Evolutionary conservation across 768 basidiomycete genomes (phyloP), one percentile per base, ranked within the genome.

Genomic region (Phlegmacium glaucopus): DNA sequence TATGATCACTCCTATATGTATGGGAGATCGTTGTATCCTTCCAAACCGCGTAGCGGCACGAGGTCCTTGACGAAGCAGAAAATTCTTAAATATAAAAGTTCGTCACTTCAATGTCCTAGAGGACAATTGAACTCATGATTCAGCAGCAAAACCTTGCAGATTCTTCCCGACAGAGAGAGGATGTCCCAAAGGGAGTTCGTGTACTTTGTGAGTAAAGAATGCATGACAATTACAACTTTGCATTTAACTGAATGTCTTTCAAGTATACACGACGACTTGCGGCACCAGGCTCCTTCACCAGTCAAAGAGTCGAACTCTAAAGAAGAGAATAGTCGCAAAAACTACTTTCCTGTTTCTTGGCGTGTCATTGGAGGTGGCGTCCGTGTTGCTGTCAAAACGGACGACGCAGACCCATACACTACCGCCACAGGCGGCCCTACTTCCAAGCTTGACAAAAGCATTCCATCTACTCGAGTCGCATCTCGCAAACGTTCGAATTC

Each of bases 351-450:
- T 22, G 72, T 89, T 39, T 73, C 77, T 4, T 89, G 87, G 87
- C 75, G 87, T 36, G 85, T 89, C 10, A 84, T 89, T 42, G 85
- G 87, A 0, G 87, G 87, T 11, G 87, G 87, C 3, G 87, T 88
- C n/a, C 72, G 78, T 63, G 74, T 88, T 29, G 72, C 76, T 74
- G 50, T 78, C 39, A 44, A 54, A 36, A 57, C 45, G 45, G 55
- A 62, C 7, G 45, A 49, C 7, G 52, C 43, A 6, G 43, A 57
- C 25, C 41, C 50, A 17, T 42, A 22, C 16, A 26, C 39, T 11
- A 39, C 36, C 12, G 49, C 47, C 15, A 38, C 51, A 11, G 22
- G 2, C 5, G 22, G 5, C 39, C 26, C 15, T 47, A 29, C 44
- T 49, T 41, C 22, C 43, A 2, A 34, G 35, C 27, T 46, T 25